Evolutionary conservation across 2,329 filamentous ascomycete genomes (phyloP).

Genomic region (Colletotrichum sp.): DNA sequence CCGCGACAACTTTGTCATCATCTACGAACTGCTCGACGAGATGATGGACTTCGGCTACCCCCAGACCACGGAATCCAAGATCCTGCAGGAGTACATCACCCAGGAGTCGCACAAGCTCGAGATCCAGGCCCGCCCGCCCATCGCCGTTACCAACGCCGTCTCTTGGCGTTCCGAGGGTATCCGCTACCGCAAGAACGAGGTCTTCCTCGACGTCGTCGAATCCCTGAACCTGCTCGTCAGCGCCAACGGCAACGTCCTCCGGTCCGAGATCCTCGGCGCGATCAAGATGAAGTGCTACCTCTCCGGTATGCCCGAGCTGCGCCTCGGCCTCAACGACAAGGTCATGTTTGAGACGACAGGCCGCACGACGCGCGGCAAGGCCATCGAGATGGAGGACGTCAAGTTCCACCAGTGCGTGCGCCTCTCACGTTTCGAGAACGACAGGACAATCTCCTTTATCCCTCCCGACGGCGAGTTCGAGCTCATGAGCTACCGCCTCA

Average conservation of each 20-base stretch:
- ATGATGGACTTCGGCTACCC: slow-evolving; percentile 99
- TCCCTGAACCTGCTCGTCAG: slow-evolving; percentile 95
- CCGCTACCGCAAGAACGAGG: slow-evolving; percentile 98
- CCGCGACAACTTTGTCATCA: slow-evolving; percentile 98
- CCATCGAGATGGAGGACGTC: slow-evolving; percentile 99
- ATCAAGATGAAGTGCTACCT: slow-evolving; percentile 99
- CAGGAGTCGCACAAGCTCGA: slow-evolving; percentile 99
- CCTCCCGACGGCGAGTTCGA: slow-evolving; percentile 98
- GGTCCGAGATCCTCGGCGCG: slow-evolving; percentile 94
- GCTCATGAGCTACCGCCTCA: slow-evolving; percentile 98
- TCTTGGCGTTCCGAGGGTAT: slow-evolving; percentile 98
- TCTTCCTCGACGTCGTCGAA: slow-evolving; percentile 97
- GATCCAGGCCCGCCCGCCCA: slow-evolving; percentile 92
- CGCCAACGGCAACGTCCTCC: slow-evolving; percentile 90
- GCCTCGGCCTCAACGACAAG: slow-evolving; percentile 96
- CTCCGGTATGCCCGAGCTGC: slow-evolving; percentile 95
- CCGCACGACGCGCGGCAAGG: slow-evolving; percentile 90
- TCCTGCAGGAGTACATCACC: slow-evolving; percentile 98
- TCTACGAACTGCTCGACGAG: slow-evolving; percentile 97
- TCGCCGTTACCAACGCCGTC: slow-evolving; percentile 97
- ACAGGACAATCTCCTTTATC: slow-evolving; percentile 98
- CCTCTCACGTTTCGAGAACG: slow-evolving; percentile 95
- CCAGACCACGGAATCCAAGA: slow-evolving; percentile 98
- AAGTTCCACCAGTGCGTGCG: slow-evolving; percentile 99
- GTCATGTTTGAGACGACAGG: slow-evolving; percentile 99